Conservation (phyloP, 305 asterid species). For the Fraxinus nigra region DNA sequence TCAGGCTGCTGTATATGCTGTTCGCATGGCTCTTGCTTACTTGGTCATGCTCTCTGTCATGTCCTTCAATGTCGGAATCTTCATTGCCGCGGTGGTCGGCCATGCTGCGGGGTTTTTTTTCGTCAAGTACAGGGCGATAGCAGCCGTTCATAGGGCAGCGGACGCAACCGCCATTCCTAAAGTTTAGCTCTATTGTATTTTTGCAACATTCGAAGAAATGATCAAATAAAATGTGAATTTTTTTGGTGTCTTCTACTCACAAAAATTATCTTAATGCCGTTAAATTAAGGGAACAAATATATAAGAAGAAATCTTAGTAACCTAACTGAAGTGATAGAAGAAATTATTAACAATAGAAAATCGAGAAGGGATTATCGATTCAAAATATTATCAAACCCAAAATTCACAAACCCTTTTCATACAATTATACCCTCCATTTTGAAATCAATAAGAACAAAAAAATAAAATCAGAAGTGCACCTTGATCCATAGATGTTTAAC, state of each 20-base stretch:
- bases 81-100: slow-evolving; percentile 57
- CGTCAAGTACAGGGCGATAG: slow-evolving; percentile 35
- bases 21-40: slow-evolving; percentile 64
- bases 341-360: too few relatives aligned
- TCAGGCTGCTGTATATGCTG: slow-evolving; percentile 36
- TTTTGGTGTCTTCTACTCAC: not conserved
- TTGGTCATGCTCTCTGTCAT: slow-evolving; percentile 75
- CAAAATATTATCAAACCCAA: too few relatives aligned
- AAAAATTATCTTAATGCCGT: not conserved
- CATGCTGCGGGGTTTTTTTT: slow-evolving; percentile 46
- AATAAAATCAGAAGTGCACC: too few relatives aligned
- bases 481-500: too few relatives aligned
- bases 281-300: too few relatives aligned
- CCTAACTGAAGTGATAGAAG: not conserved
- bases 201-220: not conserved
- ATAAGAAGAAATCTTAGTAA: too few relatives aligned
- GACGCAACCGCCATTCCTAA: not conserved
- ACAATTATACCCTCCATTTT: too few relatives aligned
- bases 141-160: slow-evolving; percentile 15
- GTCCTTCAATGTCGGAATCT: slow-evolving; percentile 70
- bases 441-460: too few relatives aligned
- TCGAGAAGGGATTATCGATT: too few relatives aligned
- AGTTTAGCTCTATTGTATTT: slow-evolving; percentile 1
- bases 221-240: not conserved
- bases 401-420: too few relatives aligned